A percentile compares a stretch with the other conserved stretches of the same genome.
Evolutionary conservation across 164 flowering plant genomes (phyloP).

Genomic region (grape (Vitis vinifera)): ASM3070453v1 NC_081811.1:3126501-3127000

Average conservation of each 20-base stretch:
- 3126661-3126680: not conserved
- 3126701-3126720: not conserved
- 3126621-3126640: slow-evolving; percentile 83
- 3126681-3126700: not conserved
- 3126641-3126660: slow-evolving; percentile 22
- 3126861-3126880: no score
- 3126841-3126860: no score
- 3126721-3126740: no score
- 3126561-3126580: slow-evolving; percentile 89
- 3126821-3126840: not conserved
- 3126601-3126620: slow-evolving; percentile 75
- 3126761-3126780: not conserved
- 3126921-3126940: no score
- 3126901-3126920: no score
- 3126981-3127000: no score
- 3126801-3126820: not conserved
- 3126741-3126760: no score
- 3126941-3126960: no score
- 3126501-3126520: slow-evolving; percentile 65
- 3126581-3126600: slow-evolving; percentile 92
- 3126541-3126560: slow-evolving; percentile 88
- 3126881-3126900: no score
- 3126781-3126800: not conserved
- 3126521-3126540: slow-evolving; percentile 96
- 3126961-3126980: no score